phyloP scores from a whole-genome alignment of 2,329 filamentous ascomycete genomes.

The Penicillium sp. region DNA sequence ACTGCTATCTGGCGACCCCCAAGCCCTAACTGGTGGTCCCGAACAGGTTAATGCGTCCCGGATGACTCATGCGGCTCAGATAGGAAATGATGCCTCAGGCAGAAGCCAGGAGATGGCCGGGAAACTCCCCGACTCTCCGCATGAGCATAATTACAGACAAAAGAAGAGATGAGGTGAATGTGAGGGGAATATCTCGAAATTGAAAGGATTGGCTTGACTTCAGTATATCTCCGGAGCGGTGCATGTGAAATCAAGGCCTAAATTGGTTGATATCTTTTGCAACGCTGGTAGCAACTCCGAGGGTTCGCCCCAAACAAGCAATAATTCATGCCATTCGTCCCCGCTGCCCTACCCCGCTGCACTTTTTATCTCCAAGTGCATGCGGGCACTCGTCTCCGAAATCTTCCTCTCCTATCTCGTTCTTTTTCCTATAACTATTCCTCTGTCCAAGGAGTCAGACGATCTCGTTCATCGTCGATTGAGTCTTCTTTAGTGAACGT shows the following conservation, averaged over 20 bases:
- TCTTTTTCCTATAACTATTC: constrained; percentile 6
- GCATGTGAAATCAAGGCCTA: not conserved
- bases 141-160: constrained; percentile 5
- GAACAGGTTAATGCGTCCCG: not conserved
- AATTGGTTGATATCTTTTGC: constrained; percentile 2
- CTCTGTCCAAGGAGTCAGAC: constrained; percentile 20
- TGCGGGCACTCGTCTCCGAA: constrained; percentile 22
- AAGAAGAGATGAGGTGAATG: not conserved
- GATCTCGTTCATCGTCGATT: constrained; percentile 17
- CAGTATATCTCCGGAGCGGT: not conserved
- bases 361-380: constrained; percentile 23
- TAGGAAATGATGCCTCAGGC: not conserved
- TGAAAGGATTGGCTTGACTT: not conserved
- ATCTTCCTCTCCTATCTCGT: constrained; percentile 15
- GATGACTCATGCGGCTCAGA: constrained; percentile 1
- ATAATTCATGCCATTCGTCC: constrained; percentile 28
- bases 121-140: constrained; percentile 10
- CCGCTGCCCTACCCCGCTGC: constrained; percentile 27
- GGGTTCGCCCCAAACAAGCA: constrained; percentile 27
- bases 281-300: constrained; percentile 17
- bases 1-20: constrained; percentile 19
- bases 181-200: not conserved
- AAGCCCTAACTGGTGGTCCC: constrained; percentile 22
- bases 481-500: constrained; percentile 15
- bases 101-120: not conserved